Percentiles rank a stretch among this genome's conserved stretches.
Evolutionary conservation across 2,329 filamentous ascomycete species (phyloP).

Genomic region (Aspergillus versicolor): DNA sequence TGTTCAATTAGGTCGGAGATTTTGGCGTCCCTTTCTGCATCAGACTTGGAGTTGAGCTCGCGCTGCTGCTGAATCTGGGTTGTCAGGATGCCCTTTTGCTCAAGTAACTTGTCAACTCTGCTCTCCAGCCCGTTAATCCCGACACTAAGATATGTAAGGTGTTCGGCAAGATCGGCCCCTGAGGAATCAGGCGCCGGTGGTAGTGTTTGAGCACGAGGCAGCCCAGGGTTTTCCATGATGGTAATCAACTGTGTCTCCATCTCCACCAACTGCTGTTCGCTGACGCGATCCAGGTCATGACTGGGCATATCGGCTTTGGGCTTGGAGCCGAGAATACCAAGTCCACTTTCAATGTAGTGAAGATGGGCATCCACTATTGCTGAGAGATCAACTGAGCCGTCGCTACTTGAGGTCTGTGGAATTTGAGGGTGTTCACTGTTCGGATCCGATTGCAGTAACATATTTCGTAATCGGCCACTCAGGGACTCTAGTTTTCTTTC

Average conservation of each 20-base stretch:
- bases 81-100: slow-evolving; percentile 86
- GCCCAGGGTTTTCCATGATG: slow-evolving; percentile 52
- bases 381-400: slow-evolving; percentile 26
- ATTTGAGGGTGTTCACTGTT: slow-evolving; percentile 37
- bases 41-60: slow-evolving; percentile 84
- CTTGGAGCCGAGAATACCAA: slow-evolving; percentile 61
- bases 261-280: slow-evolving; percentile 57
- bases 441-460: slow-evolving; percentile 55
- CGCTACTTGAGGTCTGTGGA: slow-evolving; percentile 32
- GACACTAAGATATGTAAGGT: slow-evolving; percentile 72
- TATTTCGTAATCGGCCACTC: slow-evolving; percentile 65
- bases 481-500: slow-evolving; percentile 67
- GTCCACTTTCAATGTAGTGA: slow-evolving; percentile 67
- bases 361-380: slow-evolving; percentile 56
- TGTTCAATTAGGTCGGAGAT: slow-evolving; percentile 47
- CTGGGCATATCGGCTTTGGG: slow-evolving; percentile 6
- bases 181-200: slow-evolving; percentile 59
- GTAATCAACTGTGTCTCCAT: slow-evolving; percentile 66
- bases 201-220: slow-evolving; percentile 47
- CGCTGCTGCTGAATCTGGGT: slow-evolving; percentile 94
- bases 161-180: slow-evolving; percentile 61
- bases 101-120: slow-evolving; percentile 73
- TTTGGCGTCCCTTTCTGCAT: slow-evolving; percentile 56
- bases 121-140: slow-evolving; percentile 78
- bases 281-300: slow-evolving; percentile 34